These are phyloP conservation scores for Coemansia sp. DNA, from an alignment of 192 early-diverging fungal species.

Conservation along the genomic window DNA sequence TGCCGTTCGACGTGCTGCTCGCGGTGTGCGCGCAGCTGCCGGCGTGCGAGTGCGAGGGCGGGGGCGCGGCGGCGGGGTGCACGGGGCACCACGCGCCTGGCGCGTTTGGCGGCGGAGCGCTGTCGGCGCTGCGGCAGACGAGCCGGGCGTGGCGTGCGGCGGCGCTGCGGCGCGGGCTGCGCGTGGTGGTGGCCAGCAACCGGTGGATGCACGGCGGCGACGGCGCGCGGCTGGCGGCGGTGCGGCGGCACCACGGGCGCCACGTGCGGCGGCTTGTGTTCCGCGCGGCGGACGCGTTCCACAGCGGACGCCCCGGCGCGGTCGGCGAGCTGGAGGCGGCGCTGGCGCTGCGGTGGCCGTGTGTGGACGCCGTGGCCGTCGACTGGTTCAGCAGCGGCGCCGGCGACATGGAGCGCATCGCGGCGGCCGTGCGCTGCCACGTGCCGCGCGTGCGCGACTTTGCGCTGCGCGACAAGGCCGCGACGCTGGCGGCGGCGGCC, in stretches of 20 bases:
- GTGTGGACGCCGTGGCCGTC: conserved; percentile 24
- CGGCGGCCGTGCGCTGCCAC: conserved; percentile 13
- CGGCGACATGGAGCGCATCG: conserved; percentile 23
- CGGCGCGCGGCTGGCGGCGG: conserved; percentile 12
- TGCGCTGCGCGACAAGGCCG: conserved; percentile 34
- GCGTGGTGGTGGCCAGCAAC: conserved; percentile 36
- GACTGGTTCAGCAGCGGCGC: conserved; percentile 37
- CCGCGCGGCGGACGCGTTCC: conserved; percentile 26
- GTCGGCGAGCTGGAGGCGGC: conserved; percentile 26
- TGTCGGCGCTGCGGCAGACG: conserved; percentile 30
- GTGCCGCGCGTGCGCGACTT: conserved; percentile 26
- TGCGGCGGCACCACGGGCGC: conserved; percentile 3
- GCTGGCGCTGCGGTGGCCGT: conserved; percentile 30
- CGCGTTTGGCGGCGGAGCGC: conserved; percentile 20
- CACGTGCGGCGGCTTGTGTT: conserved; percentile 38
- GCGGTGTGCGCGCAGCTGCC: conserved; percentile 28
- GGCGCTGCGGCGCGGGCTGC: conserved; percentile 25
- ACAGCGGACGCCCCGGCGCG: conserved; percentile 9
- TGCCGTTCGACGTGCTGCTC: conserved; percentile 35
- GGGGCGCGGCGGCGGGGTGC: conserved; percentile 17
- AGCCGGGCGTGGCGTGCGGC: conserved; percentile 33
- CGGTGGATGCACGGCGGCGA: conserved; percentile 34
- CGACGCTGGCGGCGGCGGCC: conserved; percentile 5
- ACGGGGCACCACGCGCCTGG: conserved; percentile 30
- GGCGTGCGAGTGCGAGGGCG: conserved; percentile 17